phyloP scores from a whole-genome alignment of 495 filamentous ascomycete species.

The Neurospora discreta region DNA sequence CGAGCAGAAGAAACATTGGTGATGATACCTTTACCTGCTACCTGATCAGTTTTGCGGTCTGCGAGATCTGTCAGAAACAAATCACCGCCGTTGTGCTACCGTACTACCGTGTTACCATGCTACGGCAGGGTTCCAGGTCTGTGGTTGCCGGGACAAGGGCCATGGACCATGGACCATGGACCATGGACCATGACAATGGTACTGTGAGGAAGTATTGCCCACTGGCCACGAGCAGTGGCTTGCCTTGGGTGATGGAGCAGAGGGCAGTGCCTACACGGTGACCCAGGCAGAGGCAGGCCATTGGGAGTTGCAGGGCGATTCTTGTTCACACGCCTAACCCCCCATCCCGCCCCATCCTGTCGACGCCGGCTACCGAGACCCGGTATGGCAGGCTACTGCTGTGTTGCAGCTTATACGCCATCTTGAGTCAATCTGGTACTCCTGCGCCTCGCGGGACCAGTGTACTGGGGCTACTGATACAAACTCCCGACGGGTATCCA shows the following conservation, averaged over 20 bases:
- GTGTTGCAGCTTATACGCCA: slow-evolving; percentile 19
- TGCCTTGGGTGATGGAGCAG: not conserved
- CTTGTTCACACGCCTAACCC: not conserved
- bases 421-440: slow-evolving; percentile 26
- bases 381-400: slow-evolving; percentile 13
- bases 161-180: not conserved
- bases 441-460: slow-evolving; percentile 15
- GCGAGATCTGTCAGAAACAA: not conserved
- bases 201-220: not conserved
- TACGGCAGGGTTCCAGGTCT: not conserved
- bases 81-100: not conserved
- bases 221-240: not conserved
- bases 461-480: slow-evolving; percentile 9
- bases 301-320: slow-evolving; percentile 1
- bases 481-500: not conserved
- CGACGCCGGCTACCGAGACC: slow-evolving; percentile 18
- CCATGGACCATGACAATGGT: not conserved
- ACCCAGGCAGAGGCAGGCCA: not conserved
- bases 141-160: not conserved
- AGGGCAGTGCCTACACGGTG: not conserved
- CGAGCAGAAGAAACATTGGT: not conserved
- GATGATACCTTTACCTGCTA: not conserved
- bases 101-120: not conserved
- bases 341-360: not conserved
- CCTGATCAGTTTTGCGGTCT: not conserved